Conservation (phyloP, 2,329 filamentous ascomycete species). For the Fusarium pilosicola region DNA sequence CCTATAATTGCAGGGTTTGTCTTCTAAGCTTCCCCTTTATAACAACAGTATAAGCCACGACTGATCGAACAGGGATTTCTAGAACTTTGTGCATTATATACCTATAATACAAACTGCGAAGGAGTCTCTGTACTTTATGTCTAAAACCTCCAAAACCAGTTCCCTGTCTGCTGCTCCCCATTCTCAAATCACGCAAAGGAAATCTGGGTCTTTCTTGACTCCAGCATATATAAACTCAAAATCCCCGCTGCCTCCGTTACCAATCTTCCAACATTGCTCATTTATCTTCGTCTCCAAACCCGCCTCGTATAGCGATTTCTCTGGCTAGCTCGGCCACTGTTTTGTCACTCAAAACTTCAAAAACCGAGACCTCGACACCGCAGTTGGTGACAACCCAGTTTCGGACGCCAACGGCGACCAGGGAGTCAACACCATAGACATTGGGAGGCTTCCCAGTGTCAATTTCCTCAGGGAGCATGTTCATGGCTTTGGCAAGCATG, state of each 20-base stretch:
- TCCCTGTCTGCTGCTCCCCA: background rate
- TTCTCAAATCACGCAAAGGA: background rate
- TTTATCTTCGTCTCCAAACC: constrained; percentile 37
- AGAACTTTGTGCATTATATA: background rate
- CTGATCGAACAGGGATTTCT: background rate
- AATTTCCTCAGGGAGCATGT: constrained; percentile 57
- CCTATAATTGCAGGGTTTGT: background rate
- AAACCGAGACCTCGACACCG: constrained; percentile 57
- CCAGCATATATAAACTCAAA: background rate
- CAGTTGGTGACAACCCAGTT: constrained; percentile 61
- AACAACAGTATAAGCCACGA: background rate
- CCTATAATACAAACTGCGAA: background rate
- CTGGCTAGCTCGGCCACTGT: constrained; percentile 53
- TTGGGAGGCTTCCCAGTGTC: constrained; percentile 53
- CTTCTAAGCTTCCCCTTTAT: background rate
- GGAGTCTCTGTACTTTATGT: background rate
- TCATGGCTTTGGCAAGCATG: constrained; percentile 58
- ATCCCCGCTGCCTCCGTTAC: background rate
- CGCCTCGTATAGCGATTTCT: constrained; percentile 49
- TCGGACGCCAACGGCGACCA: constrained; percentile 63
- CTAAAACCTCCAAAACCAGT: background rate
- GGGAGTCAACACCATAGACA: constrained; percentile 63
- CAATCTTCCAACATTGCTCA: background rate
- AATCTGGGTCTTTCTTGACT: background rate
- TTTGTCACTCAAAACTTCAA: constrained; percentile 58